phyloP scores from a whole-genome alignment of 2,329 filamentous ascomycete species.

The Graphiopsis chlorocephala region DNA sequence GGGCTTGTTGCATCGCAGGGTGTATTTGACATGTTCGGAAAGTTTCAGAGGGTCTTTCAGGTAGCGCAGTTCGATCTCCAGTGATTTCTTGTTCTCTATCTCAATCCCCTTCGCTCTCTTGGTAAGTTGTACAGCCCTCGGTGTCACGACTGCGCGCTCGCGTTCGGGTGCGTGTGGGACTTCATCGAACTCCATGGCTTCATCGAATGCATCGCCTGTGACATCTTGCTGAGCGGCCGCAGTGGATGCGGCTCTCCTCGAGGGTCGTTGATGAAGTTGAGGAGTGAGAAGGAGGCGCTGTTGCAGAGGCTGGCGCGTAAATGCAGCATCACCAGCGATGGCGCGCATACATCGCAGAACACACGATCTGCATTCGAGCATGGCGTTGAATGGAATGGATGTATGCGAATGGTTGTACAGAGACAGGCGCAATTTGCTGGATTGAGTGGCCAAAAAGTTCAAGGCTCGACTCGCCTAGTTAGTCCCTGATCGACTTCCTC shows the following conservation, averaged over 20 bases:
- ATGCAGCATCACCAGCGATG: conserved; percentile 34
- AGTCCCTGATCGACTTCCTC: background rate
- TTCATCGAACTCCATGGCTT: background rate
- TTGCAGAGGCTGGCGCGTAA: conserved; percentile 17
- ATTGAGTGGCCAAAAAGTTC: conserved; percentile 9
- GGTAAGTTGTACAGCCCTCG: background rate
- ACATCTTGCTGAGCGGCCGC: background rate
- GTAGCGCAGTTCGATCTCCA: conserved; percentile 59
- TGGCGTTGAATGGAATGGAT: conserved; percentile 22
- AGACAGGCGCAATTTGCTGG: background rate
- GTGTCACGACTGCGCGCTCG: background rate
- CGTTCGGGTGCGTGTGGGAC: background rate
- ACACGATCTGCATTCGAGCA: conserved; percentile 47
- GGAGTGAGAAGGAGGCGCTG: conserved; percentile 26
- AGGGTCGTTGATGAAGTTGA: conserved; percentile 16
- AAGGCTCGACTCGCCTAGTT: background rate
- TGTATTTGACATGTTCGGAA: conserved; percentile 61
- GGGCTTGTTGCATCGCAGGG: conserved; percentile 58
- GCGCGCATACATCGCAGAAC: conserved; percentile 43
- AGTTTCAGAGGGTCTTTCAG: conserved; percentile 71
- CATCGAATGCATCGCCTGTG: background rate
- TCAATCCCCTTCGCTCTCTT: conserved; percentile 4
- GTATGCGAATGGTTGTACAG: background rate
- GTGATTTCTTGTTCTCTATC: conserved; percentile 26
- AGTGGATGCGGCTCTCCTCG: conserved; percentile 1